Evolutionary conservation across 116 monocot species (phyloP).

Genomic region (Cymodocea nodosa): DNA sequence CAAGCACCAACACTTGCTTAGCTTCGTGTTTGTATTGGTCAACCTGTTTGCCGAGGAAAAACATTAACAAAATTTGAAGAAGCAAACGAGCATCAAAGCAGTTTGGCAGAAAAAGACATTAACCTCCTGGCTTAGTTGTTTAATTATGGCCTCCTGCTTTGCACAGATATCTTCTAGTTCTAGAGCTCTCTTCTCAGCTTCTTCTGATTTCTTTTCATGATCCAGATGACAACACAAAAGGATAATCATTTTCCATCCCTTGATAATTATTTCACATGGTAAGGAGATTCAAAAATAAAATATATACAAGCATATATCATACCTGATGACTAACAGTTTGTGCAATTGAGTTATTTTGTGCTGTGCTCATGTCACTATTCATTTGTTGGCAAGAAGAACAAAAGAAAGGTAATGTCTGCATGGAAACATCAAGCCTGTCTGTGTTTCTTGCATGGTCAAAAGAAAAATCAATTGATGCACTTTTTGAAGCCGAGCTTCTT

Average conservation of each 20-base stretch:
- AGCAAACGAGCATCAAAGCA: not conserved
- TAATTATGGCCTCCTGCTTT: constrained; percentile 51
- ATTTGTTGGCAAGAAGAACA: constrained; percentile 49
- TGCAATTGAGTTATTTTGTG: constrained; percentile 11
- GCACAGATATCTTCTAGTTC: constrained; percentile 58
- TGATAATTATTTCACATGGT: not conserved
- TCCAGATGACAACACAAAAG: constrained; percentile 13
- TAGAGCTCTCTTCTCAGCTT: constrained; percentile 21
- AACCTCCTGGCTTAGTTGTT: constrained; percentile 47
- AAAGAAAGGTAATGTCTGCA: constrained; percentile 18
- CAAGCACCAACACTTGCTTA: constrained; percentile 3
- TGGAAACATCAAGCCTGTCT: constrained; percentile 17
- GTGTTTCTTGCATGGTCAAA: constrained; percentile 51
- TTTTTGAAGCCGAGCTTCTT: constrained; percentile 31
- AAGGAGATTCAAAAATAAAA: not conserved
- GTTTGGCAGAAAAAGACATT: not conserved
- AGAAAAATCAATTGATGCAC: constrained; percentile 51
- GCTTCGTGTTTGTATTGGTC: constrained; percentile 23
- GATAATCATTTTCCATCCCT: not conserved
- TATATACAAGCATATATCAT: constrained; percentile 1
- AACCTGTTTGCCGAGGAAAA: constrained; percentile 17
- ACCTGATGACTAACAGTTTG: constrained; percentile 13
- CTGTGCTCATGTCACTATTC: not conserved
- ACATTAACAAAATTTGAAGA: not conserved
- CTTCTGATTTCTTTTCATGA: constrained; percentile 4